These are phyloP conservation scores for Inonotus hispidus DNA, from an alignment of 1,284 basidiomycete genomes.

Conservation along the genomic window DNA sequence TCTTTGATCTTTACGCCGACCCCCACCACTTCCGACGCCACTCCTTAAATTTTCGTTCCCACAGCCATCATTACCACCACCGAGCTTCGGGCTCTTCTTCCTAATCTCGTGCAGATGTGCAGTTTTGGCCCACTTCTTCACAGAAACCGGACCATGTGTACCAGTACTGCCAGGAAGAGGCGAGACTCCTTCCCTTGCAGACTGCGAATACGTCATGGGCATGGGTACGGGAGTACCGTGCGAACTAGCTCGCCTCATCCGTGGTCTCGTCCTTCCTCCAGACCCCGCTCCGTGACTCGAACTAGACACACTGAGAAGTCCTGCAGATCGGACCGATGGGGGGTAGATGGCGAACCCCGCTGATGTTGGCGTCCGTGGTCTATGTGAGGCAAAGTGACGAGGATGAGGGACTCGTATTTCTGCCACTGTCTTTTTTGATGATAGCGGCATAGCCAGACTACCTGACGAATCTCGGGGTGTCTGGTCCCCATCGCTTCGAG, in stretches of 20 bases:
- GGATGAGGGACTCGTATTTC: constrained; percentile 11
- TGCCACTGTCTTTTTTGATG: constrained; percentile 5
- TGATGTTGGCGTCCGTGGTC: constrained; percentile 15
- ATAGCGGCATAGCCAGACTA: neutral
- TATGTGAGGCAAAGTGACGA: constrained; percentile 13
- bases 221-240: constrained; percentile 29
- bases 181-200: constrained; percentile 21
- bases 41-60: too few relatives aligned
- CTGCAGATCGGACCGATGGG: neutral
- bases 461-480: neutral
- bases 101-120: constrained; percentile 61
- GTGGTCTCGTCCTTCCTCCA: constrained; percentile 24
- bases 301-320: constrained; percentile 5
- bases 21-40: too few relatives aligned
- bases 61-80: neutral
- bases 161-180: constrained; percentile 11
- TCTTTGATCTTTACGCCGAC: neutral
- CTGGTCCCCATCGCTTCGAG: neutral
- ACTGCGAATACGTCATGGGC: constrained; percentile 24
- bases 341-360: neutral
- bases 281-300: constrained; percentile 14
- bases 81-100: neutral
- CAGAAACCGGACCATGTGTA: constrained; percentile 36
- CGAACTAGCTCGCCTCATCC: constrained; percentile 42
- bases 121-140: constrained; percentile 58